phyloP scores from a whole-genome alignment of 2,329 filamentous ascomycete species.

The Coniochaeta sp. region DNA sequence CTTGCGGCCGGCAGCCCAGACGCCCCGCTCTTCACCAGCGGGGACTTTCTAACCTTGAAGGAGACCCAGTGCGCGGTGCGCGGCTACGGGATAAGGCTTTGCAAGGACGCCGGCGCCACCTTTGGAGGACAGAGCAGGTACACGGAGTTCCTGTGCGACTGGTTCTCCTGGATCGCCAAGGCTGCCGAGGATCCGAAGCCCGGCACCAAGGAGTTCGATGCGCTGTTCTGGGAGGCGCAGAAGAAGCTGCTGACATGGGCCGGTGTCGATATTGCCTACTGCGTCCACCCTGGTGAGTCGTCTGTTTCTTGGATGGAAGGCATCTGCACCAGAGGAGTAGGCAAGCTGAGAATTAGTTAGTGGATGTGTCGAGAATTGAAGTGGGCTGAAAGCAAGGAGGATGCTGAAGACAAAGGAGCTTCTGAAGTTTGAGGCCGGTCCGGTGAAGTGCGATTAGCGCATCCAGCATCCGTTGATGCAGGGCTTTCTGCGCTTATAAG shows the following conservation, averaged over 20 bases:
- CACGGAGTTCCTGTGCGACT: conserved; percentile 11
- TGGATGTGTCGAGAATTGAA: too few species aligned
- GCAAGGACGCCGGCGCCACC: conserved; percentile 6
- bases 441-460: too few species aligned
- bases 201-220: conserved; percentile 12
- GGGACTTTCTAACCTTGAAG: conserved; percentile 6
- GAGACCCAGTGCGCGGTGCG: conserved; percentile 13
- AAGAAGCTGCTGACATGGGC: conserved; percentile 17
- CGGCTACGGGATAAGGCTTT: conserved; percentile 15
- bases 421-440: too few species aligned
- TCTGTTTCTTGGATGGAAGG: neutral
- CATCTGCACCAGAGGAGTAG: neutral
- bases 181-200: conserved; percentile 5
- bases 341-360: neutral
- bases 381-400: neutral
- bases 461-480: too few species aligned
- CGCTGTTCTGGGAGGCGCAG: conserved; percentile 15
- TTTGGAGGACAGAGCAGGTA: conserved; percentile 16
- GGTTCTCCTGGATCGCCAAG: conserved; percentile 6
- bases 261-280: conserved; percentile 6
- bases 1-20: conserved; percentile 8
- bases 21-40: conserved; percentile 3
- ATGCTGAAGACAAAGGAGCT: too few species aligned
- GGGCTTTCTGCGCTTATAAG: too few species aligned
- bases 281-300: neutral